Conservation (phyloP, 163 green algal genomes). For the Volvox carteri region DNA sequence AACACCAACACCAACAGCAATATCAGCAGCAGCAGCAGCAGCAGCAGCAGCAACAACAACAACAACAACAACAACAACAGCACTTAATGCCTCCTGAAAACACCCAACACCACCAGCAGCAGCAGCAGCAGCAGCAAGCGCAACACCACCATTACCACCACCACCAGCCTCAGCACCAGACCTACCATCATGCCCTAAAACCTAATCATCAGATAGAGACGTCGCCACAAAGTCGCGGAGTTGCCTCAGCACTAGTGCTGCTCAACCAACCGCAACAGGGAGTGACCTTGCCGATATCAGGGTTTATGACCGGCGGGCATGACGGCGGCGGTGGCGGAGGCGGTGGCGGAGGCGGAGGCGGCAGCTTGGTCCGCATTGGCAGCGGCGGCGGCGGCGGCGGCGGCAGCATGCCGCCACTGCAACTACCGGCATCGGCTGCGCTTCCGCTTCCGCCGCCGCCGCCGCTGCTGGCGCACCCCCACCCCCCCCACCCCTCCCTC, state of each 20-base stretch:
- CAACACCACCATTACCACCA: not conserved
- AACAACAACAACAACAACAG: conserved; percentile 1
- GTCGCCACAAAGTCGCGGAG: not conserved
- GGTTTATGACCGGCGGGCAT: too few species aligned
- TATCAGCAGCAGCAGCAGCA: not conserved
- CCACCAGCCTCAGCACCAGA: not conserved
- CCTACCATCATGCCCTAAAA: not conserved
- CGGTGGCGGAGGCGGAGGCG: not conserved
- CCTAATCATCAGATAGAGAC: too few species aligned
- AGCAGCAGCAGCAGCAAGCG: not conserved
- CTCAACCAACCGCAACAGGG: not conserved
- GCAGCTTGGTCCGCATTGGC: not conserved
- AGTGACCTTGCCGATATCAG: too few species aligned
- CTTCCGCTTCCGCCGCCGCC: not conserved
- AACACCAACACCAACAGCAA: not conserved
- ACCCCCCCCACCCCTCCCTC: too few species aligned
- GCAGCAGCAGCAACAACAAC: conserved; percentile 6
- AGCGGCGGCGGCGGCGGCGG: not conserved
- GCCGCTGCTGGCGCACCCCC: not conserved
- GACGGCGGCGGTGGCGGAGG: not conserved
- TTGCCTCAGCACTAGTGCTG: not conserved
- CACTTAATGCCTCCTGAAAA: not conserved
- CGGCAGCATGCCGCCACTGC: too few species aligned
- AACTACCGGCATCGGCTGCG: too few species aligned
- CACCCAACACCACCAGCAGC: not conserved